Conservation (phyloP, 495 filamentous ascomycete genomes). For the Neurospora discreta region DNA sequence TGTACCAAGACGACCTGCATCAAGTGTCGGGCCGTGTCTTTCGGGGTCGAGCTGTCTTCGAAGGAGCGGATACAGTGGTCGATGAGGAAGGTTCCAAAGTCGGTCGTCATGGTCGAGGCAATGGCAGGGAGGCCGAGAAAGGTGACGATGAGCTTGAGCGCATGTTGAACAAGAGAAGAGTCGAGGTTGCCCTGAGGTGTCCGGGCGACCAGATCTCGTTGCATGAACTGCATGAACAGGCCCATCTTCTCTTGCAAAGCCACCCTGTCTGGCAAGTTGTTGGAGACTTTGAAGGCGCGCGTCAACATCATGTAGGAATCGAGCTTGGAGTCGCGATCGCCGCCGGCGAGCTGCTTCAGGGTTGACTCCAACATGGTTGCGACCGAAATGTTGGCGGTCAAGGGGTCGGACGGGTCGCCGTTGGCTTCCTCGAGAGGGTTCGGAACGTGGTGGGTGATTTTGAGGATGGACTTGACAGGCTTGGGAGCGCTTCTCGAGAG, state of each 20-base stretch:
- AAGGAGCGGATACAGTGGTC: slow-evolving; percentile 66
- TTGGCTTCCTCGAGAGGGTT: slow-evolving; percentile 32
- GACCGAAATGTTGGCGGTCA: slow-evolving; percentile 33
- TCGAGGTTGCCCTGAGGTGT: slow-evolving; percentile 40
- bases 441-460: slow-evolving; percentile 42
- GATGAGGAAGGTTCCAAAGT: slow-evolving; percentile 67
- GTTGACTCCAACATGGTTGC: slow-evolving; percentile 77
- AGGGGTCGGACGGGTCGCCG: slow-evolving; percentile 20
- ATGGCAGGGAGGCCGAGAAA: slow-evolving; percentile 60
- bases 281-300: slow-evolving; percentile 64
- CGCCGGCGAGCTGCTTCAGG: slow-evolving; percentile 62
- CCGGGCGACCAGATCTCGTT: slow-evolving; percentile 58
- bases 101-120: slow-evolving; percentile 52
- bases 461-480: slow-evolving; percentile 79
- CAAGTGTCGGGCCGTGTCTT: slow-evolving; percentile 64
- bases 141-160: slow-evolving; percentile 60
- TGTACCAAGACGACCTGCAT: slow-evolving; percentile 69
- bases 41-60: slow-evolving; percentile 45
- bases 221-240: slow-evolving; percentile 64
- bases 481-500: slow-evolving; percentile 51
- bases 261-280: slow-evolving; percentile 58
- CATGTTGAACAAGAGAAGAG: slow-evolving; percentile 57
- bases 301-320: slow-evolving; percentile 79
- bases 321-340: slow-evolving; percentile 54
- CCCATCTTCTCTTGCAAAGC: slow-evolving; percentile 65